Percentiles rank a stretch among this genome's conserved stretches.
These are phyloP conservation scores for Mycena rebaudengoi DNA, from an alignment of 768 basidiomycete species.

Conservation along the genomic window DNA sequence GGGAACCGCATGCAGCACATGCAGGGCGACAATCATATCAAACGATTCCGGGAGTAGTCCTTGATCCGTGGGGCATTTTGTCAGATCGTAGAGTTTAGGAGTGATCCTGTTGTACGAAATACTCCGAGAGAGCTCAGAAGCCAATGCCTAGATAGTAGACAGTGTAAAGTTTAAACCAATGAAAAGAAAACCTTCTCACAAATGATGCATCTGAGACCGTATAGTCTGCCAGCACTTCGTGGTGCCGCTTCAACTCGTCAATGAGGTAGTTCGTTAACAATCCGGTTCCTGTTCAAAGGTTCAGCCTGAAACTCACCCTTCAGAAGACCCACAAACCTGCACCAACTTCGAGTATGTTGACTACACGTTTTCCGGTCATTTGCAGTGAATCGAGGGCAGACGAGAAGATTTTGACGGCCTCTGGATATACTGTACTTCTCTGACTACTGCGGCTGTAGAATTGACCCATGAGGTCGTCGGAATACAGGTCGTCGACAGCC, in stretches of 20 bases:
- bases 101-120: not conserved
- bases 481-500: slow-evolving; percentile 4
- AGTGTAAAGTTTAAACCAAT: not conserved
- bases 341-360: slow-evolving; percentile 16
- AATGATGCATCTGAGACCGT: slow-evolving; percentile 15
- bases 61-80: not conserved
- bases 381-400: not conserved
- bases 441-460: slow-evolving; percentile 1
- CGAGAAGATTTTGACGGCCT: not conserved
- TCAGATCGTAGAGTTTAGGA: slow-evolving; percentile 7
- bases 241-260: slow-evolving; percentile 2
- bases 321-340: not conserved
- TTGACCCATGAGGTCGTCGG: slow-evolving; percentile 9
- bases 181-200: not conserved
- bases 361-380: not conserved
- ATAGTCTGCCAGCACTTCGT: not conserved
- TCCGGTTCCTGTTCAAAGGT: not conserved
- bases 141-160: not conserved
- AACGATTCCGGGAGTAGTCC: not conserved
- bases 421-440: not conserved
- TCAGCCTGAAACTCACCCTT: not conserved
- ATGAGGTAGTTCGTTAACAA: slow-evolving; percentile 2
- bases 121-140: not conserved
- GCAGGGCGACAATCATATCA: slow-evolving; percentile 10
- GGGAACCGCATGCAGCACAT: slow-evolving; percentile 10